These are phyloP conservation scores for Laburnicola sp. DNA, from an alignment of 2,329 filamentous ascomycete genomes.

Conservation along the genomic window DNA sequence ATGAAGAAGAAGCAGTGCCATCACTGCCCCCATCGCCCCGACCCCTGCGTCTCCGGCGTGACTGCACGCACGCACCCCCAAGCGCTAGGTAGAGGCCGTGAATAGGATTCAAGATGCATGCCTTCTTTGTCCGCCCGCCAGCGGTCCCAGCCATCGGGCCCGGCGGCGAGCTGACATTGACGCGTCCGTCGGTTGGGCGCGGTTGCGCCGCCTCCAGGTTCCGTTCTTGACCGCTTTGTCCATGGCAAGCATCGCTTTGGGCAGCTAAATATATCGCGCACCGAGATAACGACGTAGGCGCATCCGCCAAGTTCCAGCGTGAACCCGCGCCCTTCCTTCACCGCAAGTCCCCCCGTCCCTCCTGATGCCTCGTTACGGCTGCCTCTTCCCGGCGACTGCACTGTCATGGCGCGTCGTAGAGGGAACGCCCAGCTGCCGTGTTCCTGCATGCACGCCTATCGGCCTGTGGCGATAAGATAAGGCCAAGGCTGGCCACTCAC, in stretches of 20 bases:
- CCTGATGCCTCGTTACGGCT: background rate
- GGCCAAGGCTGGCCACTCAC: constrained; percentile 26
- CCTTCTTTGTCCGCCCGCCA: constrained; percentile 5
- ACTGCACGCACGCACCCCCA: constrained; percentile 4
- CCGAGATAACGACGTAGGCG: background rate
- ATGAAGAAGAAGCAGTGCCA: constrained; percentile 41
- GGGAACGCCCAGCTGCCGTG: no score
- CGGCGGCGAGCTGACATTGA: constrained; percentile 4
- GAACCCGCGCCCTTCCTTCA: background rate
- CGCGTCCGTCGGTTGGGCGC: constrained; percentile 27
- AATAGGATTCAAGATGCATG: background rate
- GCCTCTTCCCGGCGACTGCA: background rate
- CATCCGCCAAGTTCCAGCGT: no score
- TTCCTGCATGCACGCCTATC: constrained; percentile 10
- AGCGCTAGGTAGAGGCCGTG: constrained; percentile 4
- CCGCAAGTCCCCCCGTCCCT: constrained; percentile 2
- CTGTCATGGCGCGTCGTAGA: background rate
- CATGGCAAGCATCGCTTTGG: constrained; percentile 37
- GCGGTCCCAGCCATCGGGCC: background rate
- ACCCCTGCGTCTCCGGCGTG: background rate
- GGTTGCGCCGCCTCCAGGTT: constrained; percentile 33
- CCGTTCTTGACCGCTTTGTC: constrained; percentile 42
- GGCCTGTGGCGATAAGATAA: constrained; percentile 32
- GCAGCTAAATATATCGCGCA: constrained; percentile 33
- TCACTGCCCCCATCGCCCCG: constrained; percentile 12